Percentiles rank a stretch among this genome's conserved stretches.
These are phyloP conservation scores for Hypoxylon lienhwacheense DNA, from an alignment of 495 filamentous ascomycete species.

Conservation along the genomic window DNA sequence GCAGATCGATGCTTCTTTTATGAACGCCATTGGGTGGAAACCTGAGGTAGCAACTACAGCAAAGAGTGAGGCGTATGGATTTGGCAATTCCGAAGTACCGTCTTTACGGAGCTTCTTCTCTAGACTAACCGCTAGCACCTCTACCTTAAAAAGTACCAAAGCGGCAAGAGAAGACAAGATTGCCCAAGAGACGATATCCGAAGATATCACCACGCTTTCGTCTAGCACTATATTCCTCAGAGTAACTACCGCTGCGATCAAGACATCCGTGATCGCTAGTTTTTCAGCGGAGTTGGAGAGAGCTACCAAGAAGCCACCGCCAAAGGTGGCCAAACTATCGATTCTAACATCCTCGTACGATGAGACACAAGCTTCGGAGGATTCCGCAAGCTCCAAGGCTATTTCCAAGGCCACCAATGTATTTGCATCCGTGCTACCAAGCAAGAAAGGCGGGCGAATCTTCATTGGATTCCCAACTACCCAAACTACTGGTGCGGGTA, in stretches of 20 bases:
- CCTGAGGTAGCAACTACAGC: conserved; percentile 48
- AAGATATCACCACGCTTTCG: conserved; percentile 66
- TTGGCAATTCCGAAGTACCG: conserved; percentile 44
- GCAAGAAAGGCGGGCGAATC: conserved; percentile 77
- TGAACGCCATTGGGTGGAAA: conserved; percentile 86
- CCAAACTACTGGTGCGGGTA: conserved; percentile 91
- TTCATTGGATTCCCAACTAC: conserved; percentile 98
- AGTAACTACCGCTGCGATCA: conserved; percentile 79
- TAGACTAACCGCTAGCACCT: conserved; percentile 54
- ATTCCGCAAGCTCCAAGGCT: conserved; percentile 42
- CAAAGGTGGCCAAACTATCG: conserved; percentile 78
- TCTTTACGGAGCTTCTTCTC: conserved; percentile 83
- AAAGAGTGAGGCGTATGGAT: conserved; percentile 45
- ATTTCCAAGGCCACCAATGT: conserved; percentile 67
- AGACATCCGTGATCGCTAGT: conserved; percentile 63
- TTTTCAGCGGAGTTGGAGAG: conserved; percentile 89
- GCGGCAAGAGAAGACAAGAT: conserved; percentile 56
- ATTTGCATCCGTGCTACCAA: conserved; percentile 87
- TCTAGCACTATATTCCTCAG: conserved; percentile 83
- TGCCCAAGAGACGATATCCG: conserved; percentile 57
- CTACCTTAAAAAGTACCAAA: conserved; percentile 48
- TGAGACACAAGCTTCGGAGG: conserved; percentile 67
- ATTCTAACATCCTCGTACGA: conserved; percentile 91
- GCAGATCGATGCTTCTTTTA: conserved; percentile 90
- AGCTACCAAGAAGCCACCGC: conserved; percentile 95